Evolutionary conservation across 768 basidiomycete genomes (phyloP).

Genomic region (Trametes cinnabarina): DNA sequence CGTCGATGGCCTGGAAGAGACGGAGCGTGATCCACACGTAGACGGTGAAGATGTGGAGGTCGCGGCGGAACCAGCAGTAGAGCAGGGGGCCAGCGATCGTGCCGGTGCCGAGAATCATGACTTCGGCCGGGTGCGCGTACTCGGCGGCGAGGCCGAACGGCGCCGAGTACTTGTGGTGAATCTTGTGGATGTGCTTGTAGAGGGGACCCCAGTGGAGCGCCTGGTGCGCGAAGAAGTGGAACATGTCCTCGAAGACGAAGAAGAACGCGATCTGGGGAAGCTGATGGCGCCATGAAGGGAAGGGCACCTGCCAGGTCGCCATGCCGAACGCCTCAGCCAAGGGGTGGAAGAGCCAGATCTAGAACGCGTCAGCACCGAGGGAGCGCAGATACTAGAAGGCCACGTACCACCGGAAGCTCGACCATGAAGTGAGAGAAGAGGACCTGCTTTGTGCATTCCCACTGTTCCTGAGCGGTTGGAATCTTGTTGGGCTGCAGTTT

Average conservation of each 20-base stretch:
- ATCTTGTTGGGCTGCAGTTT: slow-evolving; percentile 89
- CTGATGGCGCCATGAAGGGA: slow-evolving; percentile 72
- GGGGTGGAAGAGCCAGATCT: slow-evolving; percentile 93
- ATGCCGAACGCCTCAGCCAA: slow-evolving; percentile 86
- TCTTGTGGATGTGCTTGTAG: slow-evolving; percentile 93
- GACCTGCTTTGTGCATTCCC: slow-evolving; percentile 94
- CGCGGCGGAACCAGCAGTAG: slow-evolving; percentile 71
- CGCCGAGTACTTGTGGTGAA: slow-evolving; percentile 96
- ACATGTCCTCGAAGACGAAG: slow-evolving; percentile 95
- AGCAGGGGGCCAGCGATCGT: slow-evolving; percentile 87
- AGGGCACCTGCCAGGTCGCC: slow-evolving; percentile 90
- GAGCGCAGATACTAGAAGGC: neutral
- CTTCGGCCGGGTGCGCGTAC: slow-evolving; percentile 96
- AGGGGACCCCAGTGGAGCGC: slow-evolving; percentile 80
- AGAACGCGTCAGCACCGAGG: neutral
- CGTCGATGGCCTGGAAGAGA: slow-evolving; percentile 95
- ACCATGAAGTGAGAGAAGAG: slow-evolving; percentile 94
- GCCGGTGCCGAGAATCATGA: slow-evolving; percentile 90
- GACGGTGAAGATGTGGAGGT: slow-evolving; percentile 90
- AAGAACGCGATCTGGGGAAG: slow-evolving; percentile 78
- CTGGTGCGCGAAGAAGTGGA: slow-evolving; percentile 91
- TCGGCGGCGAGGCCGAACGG: slow-evolving; percentile 98
- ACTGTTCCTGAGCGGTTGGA: slow-evolving; percentile 80
- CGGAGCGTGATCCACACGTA: slow-evolving; percentile 93
- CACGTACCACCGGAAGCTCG: slow-evolving; percentile 80